Percentiles rank a stretch among this genome's conserved stretches.
Conservation (phyloP, 2,329 filamentous ascomycete genomes). For the Xylaria sp. region DNA sequence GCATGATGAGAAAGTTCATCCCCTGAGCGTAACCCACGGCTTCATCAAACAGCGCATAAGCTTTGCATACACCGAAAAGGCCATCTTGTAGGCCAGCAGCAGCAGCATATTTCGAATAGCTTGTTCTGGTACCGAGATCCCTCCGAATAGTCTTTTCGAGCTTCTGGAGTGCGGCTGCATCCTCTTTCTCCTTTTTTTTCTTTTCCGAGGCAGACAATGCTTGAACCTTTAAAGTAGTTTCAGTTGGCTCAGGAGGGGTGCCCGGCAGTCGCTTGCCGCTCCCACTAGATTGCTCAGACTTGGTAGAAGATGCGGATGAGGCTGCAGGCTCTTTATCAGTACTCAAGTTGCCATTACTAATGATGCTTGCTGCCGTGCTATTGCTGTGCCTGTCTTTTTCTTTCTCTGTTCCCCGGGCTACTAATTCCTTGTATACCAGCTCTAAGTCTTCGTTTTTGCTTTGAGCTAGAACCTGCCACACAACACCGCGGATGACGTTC, state of each 20-base stretch:
- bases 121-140: constrained; percentile 89
- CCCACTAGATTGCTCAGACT: constrained; percentile 74
- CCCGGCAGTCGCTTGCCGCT: constrained; percentile 61
- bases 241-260: constrained; percentile 65
- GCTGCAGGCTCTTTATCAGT: constrained; percentile 69
- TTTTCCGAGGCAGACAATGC: constrained; percentile 68
- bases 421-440: constrained; percentile 80
- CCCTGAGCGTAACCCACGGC: constrained; percentile 95
- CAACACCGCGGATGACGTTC: constrained; percentile 92
- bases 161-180: constrained; percentile 73
- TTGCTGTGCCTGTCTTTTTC: constrained; percentile 68
- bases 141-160: constrained; percentile 91
- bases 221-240: constrained; percentile 69
- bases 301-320: constrained; percentile 85
- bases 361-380: constrained; percentile 56
- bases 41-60: constrained; percentile 94
- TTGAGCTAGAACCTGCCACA: constrained; percentile 96
- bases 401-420: constrained; percentile 80
- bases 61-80: constrained; percentile 94
- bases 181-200: constrained; percentile 80
- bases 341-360: constrained; percentile 60
- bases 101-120: constrained; percentile 94
- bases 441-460: constrained; percentile 94
- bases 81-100: constrained; percentile 91
- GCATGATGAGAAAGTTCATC: constrained; percentile 99